These are phyloP conservation scores for Castanea mollissima DNA, from an alignment of 306 rosid species.

Conservation along the genomic window DNA sequence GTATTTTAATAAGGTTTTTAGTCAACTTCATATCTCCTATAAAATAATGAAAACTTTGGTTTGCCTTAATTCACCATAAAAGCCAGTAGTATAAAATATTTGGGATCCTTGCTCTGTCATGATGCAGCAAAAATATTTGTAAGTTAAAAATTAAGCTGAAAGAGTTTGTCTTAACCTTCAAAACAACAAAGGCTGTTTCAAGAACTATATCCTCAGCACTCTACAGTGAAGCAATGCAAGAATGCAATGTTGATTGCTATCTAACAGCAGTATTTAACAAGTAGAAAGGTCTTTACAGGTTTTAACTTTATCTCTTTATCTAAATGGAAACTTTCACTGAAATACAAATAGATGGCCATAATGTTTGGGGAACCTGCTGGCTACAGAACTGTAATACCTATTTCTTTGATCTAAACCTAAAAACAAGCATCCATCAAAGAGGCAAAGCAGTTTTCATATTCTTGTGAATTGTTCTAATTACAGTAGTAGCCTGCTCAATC, in stretches of 20 bases:
- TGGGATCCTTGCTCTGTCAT: neutral
- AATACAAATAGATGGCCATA: neutral
- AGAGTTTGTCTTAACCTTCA: neutral
- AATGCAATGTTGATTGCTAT: neutral
- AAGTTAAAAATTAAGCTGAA: neutral
- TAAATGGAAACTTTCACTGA: neutral
- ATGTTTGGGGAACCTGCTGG: neutral
- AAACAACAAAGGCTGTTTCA: neutral
- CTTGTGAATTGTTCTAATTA: slow-evolving; percentile 80
- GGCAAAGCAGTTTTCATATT: slow-evolving; percentile 55
- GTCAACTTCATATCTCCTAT: neutral
- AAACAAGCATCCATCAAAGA: slow-evolving; percentile 18
- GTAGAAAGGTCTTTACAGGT: neutral
- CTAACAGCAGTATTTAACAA: neutral
- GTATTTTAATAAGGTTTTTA: neutral
- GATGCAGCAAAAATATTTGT: neutral
- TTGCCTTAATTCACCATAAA: too few relatives aligned
- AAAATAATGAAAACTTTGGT: neutral
- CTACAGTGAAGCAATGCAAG: neutral
- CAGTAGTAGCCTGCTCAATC: slow-evolving; percentile 66
- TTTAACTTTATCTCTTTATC: neutral
- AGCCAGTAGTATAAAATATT: neutral
- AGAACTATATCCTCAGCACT: neutral
- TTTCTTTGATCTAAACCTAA: neutral
- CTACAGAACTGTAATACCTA: neutral